These are phyloP conservation scores for Nicotiana undulata DNA, from an alignment of 257 asterid species.

Conservation along the genomic window DNA sequence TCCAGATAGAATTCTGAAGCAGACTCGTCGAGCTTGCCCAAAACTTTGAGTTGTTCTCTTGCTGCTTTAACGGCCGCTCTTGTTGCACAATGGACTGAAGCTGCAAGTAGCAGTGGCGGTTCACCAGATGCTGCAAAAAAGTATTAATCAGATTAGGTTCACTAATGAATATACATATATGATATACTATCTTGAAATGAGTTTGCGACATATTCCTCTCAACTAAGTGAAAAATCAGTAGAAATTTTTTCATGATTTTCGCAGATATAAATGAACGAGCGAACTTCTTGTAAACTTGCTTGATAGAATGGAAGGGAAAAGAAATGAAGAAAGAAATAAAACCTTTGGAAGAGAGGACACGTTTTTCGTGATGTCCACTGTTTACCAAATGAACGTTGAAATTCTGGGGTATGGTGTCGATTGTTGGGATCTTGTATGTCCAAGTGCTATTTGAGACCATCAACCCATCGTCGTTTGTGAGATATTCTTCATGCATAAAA, in stretches of 20 bases:
- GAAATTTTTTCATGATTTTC: not conserved
- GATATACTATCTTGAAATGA: not conserved
- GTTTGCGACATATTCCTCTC: not conserved
- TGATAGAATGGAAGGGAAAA: not conserved
- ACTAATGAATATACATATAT: not conserved
- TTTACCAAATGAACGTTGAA: constrained; percentile 58
- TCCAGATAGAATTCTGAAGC: constrained; percentile 40
- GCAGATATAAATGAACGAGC: not conserved
- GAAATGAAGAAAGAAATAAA: not conserved
- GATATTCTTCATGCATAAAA: constrained; percentile 79
- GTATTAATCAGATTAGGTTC: not conserved
- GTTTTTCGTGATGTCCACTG: constrained; percentile 55
- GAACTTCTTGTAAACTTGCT: too few relatives aligned
- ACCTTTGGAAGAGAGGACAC: constrained; percentile 84
- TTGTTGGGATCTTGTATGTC: constrained; percentile 76
- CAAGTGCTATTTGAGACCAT: constrained; percentile 54
- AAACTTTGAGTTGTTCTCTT: constrained; percentile 41
- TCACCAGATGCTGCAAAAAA: constrained; percentile 66
- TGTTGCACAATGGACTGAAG: constrained; percentile 67
- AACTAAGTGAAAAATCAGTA: not conserved
- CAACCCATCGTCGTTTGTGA: constrained; percentile 43
- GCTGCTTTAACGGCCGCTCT: constrained; percentile 71
- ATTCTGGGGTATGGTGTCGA: constrained; percentile 60
- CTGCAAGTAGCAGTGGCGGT: constrained; percentile 71
- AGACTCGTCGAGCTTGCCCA: constrained; percentile 43